Conservation (phyloP, 2,329 filamentous ascomycete species). For the Aspergillus pseudoglaucus region DNA sequence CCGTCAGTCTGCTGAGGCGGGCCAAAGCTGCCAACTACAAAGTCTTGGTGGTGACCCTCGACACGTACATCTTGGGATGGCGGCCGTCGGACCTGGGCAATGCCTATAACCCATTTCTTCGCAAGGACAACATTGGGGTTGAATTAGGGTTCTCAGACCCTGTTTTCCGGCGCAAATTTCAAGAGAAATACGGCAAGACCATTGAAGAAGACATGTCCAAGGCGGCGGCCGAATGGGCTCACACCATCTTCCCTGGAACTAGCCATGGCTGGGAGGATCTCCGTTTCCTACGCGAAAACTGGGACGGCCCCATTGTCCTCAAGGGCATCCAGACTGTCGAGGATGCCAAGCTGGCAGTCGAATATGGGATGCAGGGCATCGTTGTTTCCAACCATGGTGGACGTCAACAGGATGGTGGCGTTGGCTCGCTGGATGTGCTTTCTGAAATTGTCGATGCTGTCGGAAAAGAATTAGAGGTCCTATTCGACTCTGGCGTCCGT, state of each 20-base stretch:
- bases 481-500: conserved; percentile 44
- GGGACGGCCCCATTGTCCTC: conserved; percentile 56
- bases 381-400: conserved; percentile 47
- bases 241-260: conserved; percentile 47
- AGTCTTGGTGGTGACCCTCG: conserved; percentile 64
- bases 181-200: conserved; percentile 35
- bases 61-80: conserved; percentile 64
- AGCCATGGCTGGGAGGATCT: conserved; percentile 57
- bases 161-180: conserved; percentile 53
- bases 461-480: conserved; percentile 30
- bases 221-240: conserved; percentile 47
- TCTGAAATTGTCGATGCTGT: conserved; percentile 47
- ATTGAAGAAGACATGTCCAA: conserved; percentile 41
- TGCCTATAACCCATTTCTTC: conserved; percentile 40
- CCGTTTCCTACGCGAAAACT: conserved; percentile 49
- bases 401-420: conserved; percentile 42
- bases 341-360: conserved; percentile 40
- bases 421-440: conserved; percentile 43
- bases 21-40: conserved; percentile 57
- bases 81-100: conserved; percentile 59
- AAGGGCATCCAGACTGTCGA: conserved; percentile 49
- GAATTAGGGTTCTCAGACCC: conserved; percentile 62
- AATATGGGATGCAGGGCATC: conserved; percentile 42
- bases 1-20: conserved; percentile 53
- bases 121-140: conserved; percentile 40